Evolutionary conservation across 1,284 basidiomycete genomes (phyloP).

Genomic region (Ganoderma lingzhi): DNA sequence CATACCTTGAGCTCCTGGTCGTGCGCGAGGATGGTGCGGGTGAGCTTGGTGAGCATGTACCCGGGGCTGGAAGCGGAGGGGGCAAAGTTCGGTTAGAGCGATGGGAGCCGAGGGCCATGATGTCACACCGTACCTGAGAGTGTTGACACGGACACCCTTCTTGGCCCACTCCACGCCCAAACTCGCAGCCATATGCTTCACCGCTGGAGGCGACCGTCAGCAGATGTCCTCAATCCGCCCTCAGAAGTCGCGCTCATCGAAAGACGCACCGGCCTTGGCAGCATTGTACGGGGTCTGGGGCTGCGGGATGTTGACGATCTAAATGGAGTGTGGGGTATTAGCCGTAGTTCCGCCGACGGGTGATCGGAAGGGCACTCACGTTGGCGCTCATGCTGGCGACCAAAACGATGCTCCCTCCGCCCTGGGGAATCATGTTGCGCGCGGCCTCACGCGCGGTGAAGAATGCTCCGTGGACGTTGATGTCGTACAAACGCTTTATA

Average conservation of each 20-base stretch:
- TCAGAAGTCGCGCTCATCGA: neutral
- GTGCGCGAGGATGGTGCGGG: conserved; percentile 78
- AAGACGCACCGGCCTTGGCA: conserved; percentile 79
- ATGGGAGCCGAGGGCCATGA: conserved; percentile 18
- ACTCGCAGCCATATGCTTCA: conserved; percentile 88
- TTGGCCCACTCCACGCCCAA: conserved; percentile 93
- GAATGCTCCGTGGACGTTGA: conserved; percentile 94
- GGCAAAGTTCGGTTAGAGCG: conserved; percentile 22
- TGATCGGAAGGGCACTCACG: conserved; percentile 54
- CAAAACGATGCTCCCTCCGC: conserved; percentile 86
- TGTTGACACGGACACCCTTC: conserved; percentile 84
- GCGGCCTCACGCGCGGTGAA: conserved; percentile 95
- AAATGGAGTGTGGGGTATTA: conserved; percentile 43
- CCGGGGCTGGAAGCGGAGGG: conserved; percentile 65
- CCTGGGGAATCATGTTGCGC: conserved; percentile 77
- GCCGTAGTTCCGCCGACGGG: conserved; percentile 16
- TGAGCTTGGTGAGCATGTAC: conserved; percentile 91
- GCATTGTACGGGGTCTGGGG: conserved; percentile 96
- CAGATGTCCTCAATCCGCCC: conserved; percentile 3
- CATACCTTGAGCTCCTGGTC: conserved; percentile 76
- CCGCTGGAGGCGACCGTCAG: conserved; percentile 55
- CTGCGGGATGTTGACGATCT: conserved; percentile 91
- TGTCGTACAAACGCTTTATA: conserved; percentile 85
- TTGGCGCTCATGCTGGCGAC: conserved; percentile 92
- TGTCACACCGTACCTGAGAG: conserved; percentile 62